Base-by-base conservation (phyloP, 371 early-diverging fungal species). In the Gilbertella persicaria region DNA sequence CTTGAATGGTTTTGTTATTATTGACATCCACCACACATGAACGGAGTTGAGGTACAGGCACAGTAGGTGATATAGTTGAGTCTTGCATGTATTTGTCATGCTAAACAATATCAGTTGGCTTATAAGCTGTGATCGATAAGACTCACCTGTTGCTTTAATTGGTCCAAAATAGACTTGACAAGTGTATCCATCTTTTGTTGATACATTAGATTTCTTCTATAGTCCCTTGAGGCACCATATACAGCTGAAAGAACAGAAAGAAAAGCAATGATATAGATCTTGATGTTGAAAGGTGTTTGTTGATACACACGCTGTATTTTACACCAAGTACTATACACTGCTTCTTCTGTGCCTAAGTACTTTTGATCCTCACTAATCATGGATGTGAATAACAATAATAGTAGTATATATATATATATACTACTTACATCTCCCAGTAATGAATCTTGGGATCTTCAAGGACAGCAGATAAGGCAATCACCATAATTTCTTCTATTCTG, bases 351-450 rank as follows among this genome's bases (percentile, higher is more conserved):
- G 16, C 57, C 57, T 0, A 56, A 12, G 28, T 43, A 56, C 6
- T 29, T 37, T 23, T 50, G n/a, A 12, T 45, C 36, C 23, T 56
- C 44, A 7, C 50, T 49, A 30, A 12, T 9, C 12, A 12, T 33
- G 2, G 8, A 12, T 33, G 8, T 33, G 8, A 33, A 33, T 33
- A 13, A 28, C 16, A n/a, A n/a, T n/a, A n/a, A 25, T 25, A 37
- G 38, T n/a, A 17, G 20, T 21, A 24, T 23, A 20, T 29, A 26
- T 26, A 19, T 9, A 28, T 36, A 30, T 10, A 28, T 29, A 9
- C 13, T 5, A 42, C 62, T 62, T 57, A 57, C 62, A 39, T 29
- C 33, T 57, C 55, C 52, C 53, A 53, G 16, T 43, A 47, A 17
- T 48, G 48, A 19, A 56, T 26, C 7, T 46, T 37, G 9, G 62